Conservation (phyloP, 306 rosid genomes). For the Pyrus bretschneideri region DNA sequence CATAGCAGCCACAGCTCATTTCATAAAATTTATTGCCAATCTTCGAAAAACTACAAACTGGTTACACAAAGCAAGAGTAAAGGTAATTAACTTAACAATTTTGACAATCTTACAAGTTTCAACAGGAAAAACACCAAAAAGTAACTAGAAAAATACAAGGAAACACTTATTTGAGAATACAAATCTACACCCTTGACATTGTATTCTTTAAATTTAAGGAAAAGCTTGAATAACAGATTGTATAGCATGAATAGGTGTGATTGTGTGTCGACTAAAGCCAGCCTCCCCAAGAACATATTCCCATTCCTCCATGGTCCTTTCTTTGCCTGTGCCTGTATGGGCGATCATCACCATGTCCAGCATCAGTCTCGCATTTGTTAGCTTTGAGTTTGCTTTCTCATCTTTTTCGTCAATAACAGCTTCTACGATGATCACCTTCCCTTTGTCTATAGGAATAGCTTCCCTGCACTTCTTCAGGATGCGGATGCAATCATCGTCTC, state of each 20-base stretch:
- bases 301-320: conserved; percentile 15
- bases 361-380: neutral
- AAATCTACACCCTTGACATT: neutral
- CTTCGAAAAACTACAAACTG: too few relatives aligned
- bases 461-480: conserved; percentile 49
- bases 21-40: too few relatives aligned
- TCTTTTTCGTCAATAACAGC: conserved; percentile 32
- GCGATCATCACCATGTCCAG: conserved; percentile 14
- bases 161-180: neutral
- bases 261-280: conserved; percentile 5
- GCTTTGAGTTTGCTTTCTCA: neutral
- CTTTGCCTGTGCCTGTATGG: conserved; percentile 1
- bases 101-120: too few relatives aligned
- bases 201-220: neutral
- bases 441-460: conserved; percentile 39
- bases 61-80: too few relatives aligned
- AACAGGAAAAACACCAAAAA: too few relatives aligned
- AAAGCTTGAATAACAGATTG: conserved; percentile 5
- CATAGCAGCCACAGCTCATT: too few relatives aligned
- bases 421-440: conserved; percentile 53
- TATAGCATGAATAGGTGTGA: conserved; percentile 2
- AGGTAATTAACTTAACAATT: too few relatives aligned
- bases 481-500: conserved; percentile 48
- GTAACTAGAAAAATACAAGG: too few relatives aligned
- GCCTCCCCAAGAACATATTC: neutral